Evolutionary conservation across 805 yeast species (phyloP), one percentile per base, ranked within the genome.

Genomic region (Metschnikowia colocasiae): DNA sequence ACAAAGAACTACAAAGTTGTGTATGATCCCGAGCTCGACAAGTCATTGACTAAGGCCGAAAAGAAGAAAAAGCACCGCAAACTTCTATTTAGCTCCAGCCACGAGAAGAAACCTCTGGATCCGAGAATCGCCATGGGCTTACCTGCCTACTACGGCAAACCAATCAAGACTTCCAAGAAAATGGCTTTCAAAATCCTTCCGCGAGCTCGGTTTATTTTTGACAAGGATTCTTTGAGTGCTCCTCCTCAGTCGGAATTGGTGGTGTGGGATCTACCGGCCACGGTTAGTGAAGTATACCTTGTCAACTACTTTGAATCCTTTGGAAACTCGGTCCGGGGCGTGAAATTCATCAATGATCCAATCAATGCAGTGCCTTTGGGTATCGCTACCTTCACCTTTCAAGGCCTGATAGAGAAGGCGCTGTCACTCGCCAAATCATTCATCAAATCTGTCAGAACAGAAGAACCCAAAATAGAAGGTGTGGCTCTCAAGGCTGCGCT

Each of bases 361-460:
- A 71, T 73, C 19, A 82, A 87, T 37, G 96, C 90, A 2, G 85
- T 83, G 16, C 91, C 95, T 0, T 63, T 90, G 34, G 94, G 95
- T 8, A 69, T 89, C 19, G 84, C 84, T 43, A 67, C 79, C 18
- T 69, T 88, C 44, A 71, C 76, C 49, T 90, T 76, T 64, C 82
- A 74, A 48, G 87, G 88, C 2, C 59, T 65, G 18, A 59, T 71
- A 13, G 80, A 74, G 16, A 77, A 76, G 48, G 69, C 80, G 4
- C 63, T 62, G 63, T 58, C 60, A 35, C 53, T 63, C 16, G 75
- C 76, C 18, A 65, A 63, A 31, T 57, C 56, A 38, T 59, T 72
- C 18, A 58, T 70, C 8, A 49, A 54, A 15, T 58, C 55, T 6
- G 56, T 69, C 25, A 58, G 59, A 37, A 12, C 44, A 5, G 48